Evolutionary conservation across 257 asterid genomes (phyloP).

Genomic region (Solanum stenotomum): DNA sequence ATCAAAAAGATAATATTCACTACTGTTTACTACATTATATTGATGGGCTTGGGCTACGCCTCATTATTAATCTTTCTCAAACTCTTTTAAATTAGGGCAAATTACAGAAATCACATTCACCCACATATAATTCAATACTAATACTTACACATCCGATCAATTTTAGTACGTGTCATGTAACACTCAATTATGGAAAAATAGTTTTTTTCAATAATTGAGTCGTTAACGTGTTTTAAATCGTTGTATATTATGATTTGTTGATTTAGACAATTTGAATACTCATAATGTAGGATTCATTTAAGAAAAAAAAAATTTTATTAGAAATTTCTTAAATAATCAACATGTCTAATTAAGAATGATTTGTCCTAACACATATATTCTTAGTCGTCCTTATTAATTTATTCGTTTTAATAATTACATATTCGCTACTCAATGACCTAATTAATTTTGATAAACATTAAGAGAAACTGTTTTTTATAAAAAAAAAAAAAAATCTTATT

Average conservation of each 20-base stretch:
- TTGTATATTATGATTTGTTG: background rate
- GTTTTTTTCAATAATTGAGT: no score
- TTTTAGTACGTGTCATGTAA: no score
- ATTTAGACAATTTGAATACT: background rate
- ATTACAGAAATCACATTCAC: no score
- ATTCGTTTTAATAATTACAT: background rate
- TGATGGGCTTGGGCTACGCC: background rate
- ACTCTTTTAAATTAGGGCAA: background rate
- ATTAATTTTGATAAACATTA: background rate
- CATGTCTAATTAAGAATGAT: background rate
- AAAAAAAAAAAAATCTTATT: no score
- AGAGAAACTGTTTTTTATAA: background rate
- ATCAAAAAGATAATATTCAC: background rate
- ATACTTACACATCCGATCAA: background rate
- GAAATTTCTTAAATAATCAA: background rate
- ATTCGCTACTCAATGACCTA: background rate
- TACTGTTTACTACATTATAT: background rate
- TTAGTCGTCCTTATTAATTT: background rate
- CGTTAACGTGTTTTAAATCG: no score
- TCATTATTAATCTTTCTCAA: background rate
- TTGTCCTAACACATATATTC: background rate
- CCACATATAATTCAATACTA: no score
- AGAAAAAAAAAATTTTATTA: background rate
- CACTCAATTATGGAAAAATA: no score
- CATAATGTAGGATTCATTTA: background rate